phyloP scores from a whole-genome alignment of 129 eudicot species.

The Rutidosis leptorrhynchoides region DNA sequence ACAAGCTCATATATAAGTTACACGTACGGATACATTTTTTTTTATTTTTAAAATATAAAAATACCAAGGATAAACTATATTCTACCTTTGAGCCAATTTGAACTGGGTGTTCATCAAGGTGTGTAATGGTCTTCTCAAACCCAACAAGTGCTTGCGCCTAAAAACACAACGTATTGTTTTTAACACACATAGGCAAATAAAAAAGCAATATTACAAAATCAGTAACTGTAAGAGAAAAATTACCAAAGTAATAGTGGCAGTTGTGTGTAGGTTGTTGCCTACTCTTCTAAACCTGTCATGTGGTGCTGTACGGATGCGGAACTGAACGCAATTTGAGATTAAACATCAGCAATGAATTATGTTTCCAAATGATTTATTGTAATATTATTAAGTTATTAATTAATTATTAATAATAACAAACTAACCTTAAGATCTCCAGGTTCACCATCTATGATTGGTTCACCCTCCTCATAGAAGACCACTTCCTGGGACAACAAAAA shows the following conservation, averaged over 20 bases:
- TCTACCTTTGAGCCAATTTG: slow-evolving; percentile 68
- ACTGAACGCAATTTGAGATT: slow-evolving; percentile 42
- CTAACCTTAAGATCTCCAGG: slow-evolving; percentile 92
- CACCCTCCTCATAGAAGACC: slow-evolving; percentile 88
- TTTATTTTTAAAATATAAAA: neutral
- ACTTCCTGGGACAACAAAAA: slow-evolving; percentile 57
- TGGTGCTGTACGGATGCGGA: slow-evolving; percentile 88
- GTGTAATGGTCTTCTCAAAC: slow-evolving; percentile 75
- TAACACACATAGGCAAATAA: neutral
- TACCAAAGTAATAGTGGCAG: slow-evolving; percentile 85
- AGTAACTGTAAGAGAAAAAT: slow-evolving; percentile 10
- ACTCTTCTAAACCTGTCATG: slow-evolving; percentile 84
- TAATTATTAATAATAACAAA: slow-evolving; percentile 8
- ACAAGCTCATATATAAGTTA: no score
- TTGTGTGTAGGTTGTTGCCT: slow-evolving; percentile 77
- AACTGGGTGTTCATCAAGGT: slow-evolving; percentile 81
- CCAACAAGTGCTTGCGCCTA: slow-evolving; percentile 96
- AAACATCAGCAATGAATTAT: slow-evolving; percentile 4
- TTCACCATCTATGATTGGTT: slow-evolving; percentile 91
- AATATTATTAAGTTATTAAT: neutral
- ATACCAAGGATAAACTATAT: neutral
- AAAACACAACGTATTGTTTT: slow-evolving; percentile 6
- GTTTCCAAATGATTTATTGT: neutral
- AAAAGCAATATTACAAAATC: neutral
- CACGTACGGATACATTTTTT: no score